These are phyloP conservation scores for Jaminaea rosea DNA, from an alignment of 1,284 basidiomycete species.

Conservation along the genomic window DNA sequence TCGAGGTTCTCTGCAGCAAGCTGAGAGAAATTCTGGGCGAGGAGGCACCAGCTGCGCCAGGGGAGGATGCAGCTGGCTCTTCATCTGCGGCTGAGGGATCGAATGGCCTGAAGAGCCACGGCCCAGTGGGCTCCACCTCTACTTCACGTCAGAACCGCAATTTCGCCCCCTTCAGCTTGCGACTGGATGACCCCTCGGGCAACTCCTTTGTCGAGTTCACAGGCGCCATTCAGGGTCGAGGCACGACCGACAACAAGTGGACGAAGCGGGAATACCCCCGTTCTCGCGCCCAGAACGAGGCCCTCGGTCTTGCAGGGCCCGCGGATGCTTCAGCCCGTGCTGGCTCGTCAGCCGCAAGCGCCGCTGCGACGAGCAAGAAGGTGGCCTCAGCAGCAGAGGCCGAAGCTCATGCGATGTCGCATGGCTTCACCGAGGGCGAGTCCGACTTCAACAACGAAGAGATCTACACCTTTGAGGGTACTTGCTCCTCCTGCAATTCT, in stretches of 20 bases:
- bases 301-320: conserved; percentile 60
- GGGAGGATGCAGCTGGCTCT: no score
- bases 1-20: conserved; percentile 64
- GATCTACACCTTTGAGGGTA: conserved; percentile 76
- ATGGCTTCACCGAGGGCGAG: conserved; percentile 40
- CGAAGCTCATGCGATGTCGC: conserved; percentile 12
- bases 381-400: conserved; percentile 29
- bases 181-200: conserved; percentile 84
- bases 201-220: conserved; percentile 65
- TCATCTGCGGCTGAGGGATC: conserved; percentile 38
- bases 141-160: no score
- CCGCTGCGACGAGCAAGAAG: conserved; percentile 1
- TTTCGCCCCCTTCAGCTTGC: conserved; percentile 70
- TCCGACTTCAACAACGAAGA: conserved; percentile 61
- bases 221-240: conserved; percentile 27
- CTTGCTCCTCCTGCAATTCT: conserved; percentile 80
- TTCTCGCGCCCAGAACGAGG: conserved; percentile 72
- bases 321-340: conserved; percentile 5
- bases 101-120: conserved; percentile 9
- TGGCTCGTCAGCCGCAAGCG: not conserved
- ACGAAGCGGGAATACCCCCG: conserved; percentile 76
- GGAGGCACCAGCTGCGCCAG: conserved; percentile 36
- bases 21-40: conserved; percentile 65
- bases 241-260: conserved; percentile 82
- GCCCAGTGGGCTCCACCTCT: conserved; percentile 41